Evolutionary conservation across 805 yeast genomes (phyloP), one percentile per base, ranked within the genome.

Genomic region (Nakazawaea sp.): DNA sequence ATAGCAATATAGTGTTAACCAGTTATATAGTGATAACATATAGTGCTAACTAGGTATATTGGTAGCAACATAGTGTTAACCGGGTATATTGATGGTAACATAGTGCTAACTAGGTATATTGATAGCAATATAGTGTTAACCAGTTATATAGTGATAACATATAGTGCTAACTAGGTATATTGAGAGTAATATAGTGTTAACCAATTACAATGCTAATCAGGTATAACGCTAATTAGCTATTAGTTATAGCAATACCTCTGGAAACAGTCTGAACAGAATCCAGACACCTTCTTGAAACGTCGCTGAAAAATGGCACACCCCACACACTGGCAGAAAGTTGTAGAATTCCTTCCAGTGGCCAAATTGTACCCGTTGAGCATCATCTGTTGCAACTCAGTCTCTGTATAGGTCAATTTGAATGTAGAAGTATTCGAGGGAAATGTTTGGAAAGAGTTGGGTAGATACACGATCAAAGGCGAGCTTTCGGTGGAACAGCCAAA

Each of bases 251-350:
- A 69, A 44, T 58, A 66, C 15, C 53, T 48, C n/a, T 48, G 30
- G 42, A 52, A 67, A 44, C 75, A 69, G 27, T 44, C 33, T 2
- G 40, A 28, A 43, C 73, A 67, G 36, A 60, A 55, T 6, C 46
- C 35, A 3, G 72, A 64, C 5, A 49, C 20, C 17, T 44, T 52
- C 43, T 75, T 81, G 38, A 69, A 64, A 27, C 62, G 61, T 41
- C 83, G 55, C 41, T 76, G 76, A 25, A 76, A 45, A 16, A 76
- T 52, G 1, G 80, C 69, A 54, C 87, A 79, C 1, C 72, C 76
- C 6, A 78, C 43, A 46, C 87, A 79, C 6, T 56, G 54, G 4
- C 65, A 50, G 49, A 58, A 76, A 30, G 36, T 18, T 0, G 67
- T 53, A 3, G 70, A 66, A 41, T 73, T 69, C 10, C 53, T 58